Conservation (phyloP, 169 alveolate species). For the Eimeria praecox region DNA sequence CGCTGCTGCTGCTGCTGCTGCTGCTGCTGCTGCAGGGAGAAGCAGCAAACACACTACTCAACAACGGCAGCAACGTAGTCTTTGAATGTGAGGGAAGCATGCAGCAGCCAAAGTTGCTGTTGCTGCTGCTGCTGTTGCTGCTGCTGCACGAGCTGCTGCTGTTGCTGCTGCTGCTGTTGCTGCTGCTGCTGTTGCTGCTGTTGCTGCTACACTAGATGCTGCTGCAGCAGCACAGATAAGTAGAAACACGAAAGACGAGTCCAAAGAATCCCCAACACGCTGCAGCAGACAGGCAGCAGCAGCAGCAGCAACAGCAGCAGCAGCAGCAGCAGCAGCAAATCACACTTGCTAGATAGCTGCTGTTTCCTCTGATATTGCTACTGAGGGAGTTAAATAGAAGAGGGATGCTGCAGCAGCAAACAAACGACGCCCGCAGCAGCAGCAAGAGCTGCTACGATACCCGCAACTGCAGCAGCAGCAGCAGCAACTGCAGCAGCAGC, state of each 20-base stretch:
- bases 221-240: background rate
- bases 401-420: conserved; percentile 31
- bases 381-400: too few relatives aligned
- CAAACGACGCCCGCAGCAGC: background rate
- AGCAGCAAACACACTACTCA: conserved; percentile 1
- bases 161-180: conserved; percentile 16
- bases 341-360: background rate
- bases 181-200: conserved; percentile 32
- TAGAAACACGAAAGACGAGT: too few relatives aligned
- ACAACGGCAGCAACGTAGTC: too few relatives aligned
- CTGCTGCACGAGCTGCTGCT: background rate
- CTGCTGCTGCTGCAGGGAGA: background rate
- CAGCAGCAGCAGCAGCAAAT: too few relatives aligned
- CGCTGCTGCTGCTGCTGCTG: too few relatives aligned
- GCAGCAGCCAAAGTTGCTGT: background rate
- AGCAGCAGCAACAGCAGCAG: too few relatives aligned
- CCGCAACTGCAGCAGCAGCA: too few relatives aligned
- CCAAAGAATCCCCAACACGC: background rate
- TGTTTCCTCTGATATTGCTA: too few relatives aligned
- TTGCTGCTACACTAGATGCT: background rate
- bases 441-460: conserved; percentile 6
- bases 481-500: conserved; percentile 38
- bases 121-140: background rate
- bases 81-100: background rate
- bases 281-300: too few relatives aligned